These are phyloP conservation scores for Gastroboletus turbinatus DNA, from an alignment of 1,284 basidiomycete genomes.

Conservation along the genomic window DNA sequence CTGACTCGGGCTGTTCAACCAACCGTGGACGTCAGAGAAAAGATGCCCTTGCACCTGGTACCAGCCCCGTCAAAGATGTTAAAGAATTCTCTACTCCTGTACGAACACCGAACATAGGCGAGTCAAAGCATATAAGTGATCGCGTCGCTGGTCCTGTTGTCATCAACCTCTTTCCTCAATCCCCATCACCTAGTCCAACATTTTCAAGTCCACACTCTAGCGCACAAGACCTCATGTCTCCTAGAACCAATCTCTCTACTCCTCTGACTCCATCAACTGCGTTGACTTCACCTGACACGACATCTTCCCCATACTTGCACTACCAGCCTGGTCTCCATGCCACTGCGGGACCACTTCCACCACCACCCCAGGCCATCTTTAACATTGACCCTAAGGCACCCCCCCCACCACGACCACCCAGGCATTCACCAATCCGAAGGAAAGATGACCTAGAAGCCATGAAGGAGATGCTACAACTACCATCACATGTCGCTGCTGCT, in stretches of 20 bases:
- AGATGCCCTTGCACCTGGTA: slow-evolving; percentile 35
- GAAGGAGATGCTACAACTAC: slow-evolving; percentile 56
- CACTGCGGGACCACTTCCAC: slow-evolving; percentile 69
- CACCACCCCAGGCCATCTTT: slow-evolving; percentile 58
- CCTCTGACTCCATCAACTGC: slow-evolving; percentile 28
- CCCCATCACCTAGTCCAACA: slow-evolving; percentile 26
- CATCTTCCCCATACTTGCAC: slow-evolving; percentile 46
- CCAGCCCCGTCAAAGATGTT: slow-evolving; percentile 33
- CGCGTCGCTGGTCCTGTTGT: slow-evolving; percentile 61
- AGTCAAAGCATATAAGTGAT: slow-evolving; percentile 53
- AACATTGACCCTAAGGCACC: slow-evolving; percentile 43
- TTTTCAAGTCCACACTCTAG: slow-evolving; percentile 30
- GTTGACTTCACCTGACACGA: slow-evolving; percentile 27
- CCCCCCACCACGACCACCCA: slow-evolving; percentile 65
- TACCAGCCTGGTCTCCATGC: slow-evolving; percentile 70
- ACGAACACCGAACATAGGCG: slow-evolving; percentile 56
- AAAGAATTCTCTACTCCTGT: slow-evolving; percentile 29
- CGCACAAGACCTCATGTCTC: slow-evolving; percentile 32
- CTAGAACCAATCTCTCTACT: slow-evolving; percentile 28
- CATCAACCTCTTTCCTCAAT: slow-evolving; percentile 40
- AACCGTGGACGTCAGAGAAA: slow-evolving; percentile 32
- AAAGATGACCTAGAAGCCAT: slow-evolving; percentile 52
- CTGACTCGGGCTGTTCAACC: slow-evolving; percentile 35
- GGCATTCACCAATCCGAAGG: slow-evolving; percentile 51
- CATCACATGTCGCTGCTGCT: slow-evolving; percentile 50